Base-by-base conservation (phyloP, 768 basidiomycete species). In the Mycena indigotica region DNA sequence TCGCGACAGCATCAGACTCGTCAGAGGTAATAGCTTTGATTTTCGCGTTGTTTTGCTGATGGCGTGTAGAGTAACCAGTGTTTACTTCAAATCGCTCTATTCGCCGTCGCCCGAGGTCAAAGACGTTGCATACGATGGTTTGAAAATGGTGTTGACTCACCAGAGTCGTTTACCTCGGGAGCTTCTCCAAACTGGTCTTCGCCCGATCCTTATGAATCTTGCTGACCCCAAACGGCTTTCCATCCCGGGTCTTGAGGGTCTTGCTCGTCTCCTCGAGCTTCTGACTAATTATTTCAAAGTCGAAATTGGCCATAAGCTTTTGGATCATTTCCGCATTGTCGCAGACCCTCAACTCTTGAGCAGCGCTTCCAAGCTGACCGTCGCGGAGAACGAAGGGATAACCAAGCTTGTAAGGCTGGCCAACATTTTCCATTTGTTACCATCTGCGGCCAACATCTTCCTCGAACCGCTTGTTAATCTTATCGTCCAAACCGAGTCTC, bases 261-360 rank as follows among this genome's bases (percentile, higher is more conserved):
- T 99, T 23, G 96, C 95, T 13, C 87, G 96, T 13, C 82, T 99
- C 49, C 78, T 99, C 49, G 94, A 97, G 70, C 82, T 99, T 5
- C 75, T 99, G 54, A 97, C 95, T 35, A 98, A 98, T 71, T 98
- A 99, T 75, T 99, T 99, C 86, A 98, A 98, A 72, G 96, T 99
- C 17, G 97, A 99, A 76, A 98, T 99, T 58, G 97, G 97, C 0
- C 85, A 92, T 71, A 99, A 99, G 73, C 84, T 99, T 5, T 79
- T 99, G 21, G 97, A 98, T 66, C 97, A 99, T 70, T 98, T 96
- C 75, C 87, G 89, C 40, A 86, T 89, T 32, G 88, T 99, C 21
- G 92, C 96, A 24, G 94, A 96, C 66, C 89, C 93, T 15, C 87
- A 88, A 62, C 87, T 92, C 77, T 80, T 98, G 25, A 82, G 84